phyloP scores from a whole-genome alignment of 2,329 filamentous ascomycete species.

The Xylaria sp. region DNA sequence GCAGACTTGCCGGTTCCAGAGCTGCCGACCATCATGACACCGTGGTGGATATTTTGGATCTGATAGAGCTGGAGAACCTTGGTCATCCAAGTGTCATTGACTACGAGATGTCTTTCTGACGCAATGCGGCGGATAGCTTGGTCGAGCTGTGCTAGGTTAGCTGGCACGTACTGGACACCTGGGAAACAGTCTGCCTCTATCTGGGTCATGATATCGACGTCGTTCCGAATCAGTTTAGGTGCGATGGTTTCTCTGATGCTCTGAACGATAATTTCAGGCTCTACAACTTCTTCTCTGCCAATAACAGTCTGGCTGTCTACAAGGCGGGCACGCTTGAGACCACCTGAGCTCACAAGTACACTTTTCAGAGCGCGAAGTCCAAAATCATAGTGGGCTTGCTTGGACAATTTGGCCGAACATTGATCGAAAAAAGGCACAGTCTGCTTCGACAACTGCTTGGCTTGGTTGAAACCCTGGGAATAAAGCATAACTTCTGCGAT shows the following conservation, averaged over 20 bases:
- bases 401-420: slow-evolving; percentile 83
- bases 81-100: slow-evolving; percentile 95
- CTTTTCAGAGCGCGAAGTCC: slow-evolving; percentile 97
- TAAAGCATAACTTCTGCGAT: slow-evolving; percentile 99
- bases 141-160: slow-evolving; percentile 82
- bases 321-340: slow-evolving; percentile 87
- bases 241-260: slow-evolving; percentile 98
- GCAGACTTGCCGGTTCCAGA: slow-evolving; percentile 98
- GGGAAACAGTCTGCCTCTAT: slow-evolving; percentile 92
- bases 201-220: slow-evolving; percentile 86
- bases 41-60: slow-evolving; percentile 97
- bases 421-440: slow-evolving; percentile 98
- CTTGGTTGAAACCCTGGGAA: slow-evolving; percentile 98
- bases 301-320: slow-evolving; percentile 65
- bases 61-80: slow-evolving; percentile 98
- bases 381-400: slow-evolving; percentile 99
- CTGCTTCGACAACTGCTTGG: slow-evolving; percentile 91
- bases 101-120: slow-evolving; percentile 84
- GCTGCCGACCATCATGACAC: slow-evolving; percentile 99
- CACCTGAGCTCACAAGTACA: slow-evolving; percentile 96
- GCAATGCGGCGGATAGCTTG: slow-evolving; percentile 85
- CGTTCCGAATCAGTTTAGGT: slow-evolving; percentile 91
- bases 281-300: slow-evolving; percentile 77
- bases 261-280: slow-evolving; percentile 98
- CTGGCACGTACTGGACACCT: slow-evolving; percentile 90